phyloP scores from a whole-genome alignment of 768 basidiomycete species.

The Boletus speciosus region DNA sequence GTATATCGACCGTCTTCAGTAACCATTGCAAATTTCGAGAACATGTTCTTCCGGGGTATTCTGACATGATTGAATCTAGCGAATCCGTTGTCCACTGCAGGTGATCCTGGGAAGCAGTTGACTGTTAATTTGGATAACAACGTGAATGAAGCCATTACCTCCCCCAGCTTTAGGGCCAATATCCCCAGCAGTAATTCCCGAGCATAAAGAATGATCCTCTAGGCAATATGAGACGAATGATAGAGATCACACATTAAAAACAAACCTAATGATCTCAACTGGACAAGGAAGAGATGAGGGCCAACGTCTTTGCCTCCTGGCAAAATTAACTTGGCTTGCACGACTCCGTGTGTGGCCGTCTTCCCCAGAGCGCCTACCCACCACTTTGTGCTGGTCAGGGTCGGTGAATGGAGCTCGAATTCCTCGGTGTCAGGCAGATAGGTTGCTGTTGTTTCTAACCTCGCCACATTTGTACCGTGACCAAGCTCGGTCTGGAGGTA shows the following conservation, averaged over 20 bases:
- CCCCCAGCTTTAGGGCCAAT: constrained; percentile 44
- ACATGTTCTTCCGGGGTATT: constrained; percentile 68
- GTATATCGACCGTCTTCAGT: constrained; percentile 62
- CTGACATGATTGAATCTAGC: constrained; percentile 62
- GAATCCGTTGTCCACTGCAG: constrained; percentile 63
- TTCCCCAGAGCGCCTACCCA: constrained; percentile 75
- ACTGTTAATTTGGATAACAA: background rate
- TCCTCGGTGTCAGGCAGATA: constrained; percentile 63
- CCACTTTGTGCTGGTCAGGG: constrained; percentile 75
- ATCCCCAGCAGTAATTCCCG: constrained; percentile 65
- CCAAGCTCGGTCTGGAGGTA: constrained; percentile 79
- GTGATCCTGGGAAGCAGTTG: constrained; percentile 39
- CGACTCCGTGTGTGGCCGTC: constrained; percentile 70
- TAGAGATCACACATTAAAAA: background rate
- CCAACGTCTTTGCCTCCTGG: constrained; percentile 59
- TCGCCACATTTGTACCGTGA: constrained; percentile 69
- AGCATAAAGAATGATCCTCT: constrained; percentile 60
- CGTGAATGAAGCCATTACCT: constrained; percentile 24
- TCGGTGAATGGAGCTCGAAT: constrained; percentile 76
- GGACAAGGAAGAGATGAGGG: constrained; percentile 74
- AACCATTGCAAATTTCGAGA: constrained; percentile 69
- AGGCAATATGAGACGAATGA: background rate
- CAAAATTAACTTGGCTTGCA: constrained; percentile 71
- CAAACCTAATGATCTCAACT: constrained; percentile 59
- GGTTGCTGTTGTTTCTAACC: constrained; percentile 73